These are phyloP conservation scores for Chrysanthemum seticuspe DNA, from an alignment of 129 eudicot genomes.

Conservation along the genomic window DNA sequence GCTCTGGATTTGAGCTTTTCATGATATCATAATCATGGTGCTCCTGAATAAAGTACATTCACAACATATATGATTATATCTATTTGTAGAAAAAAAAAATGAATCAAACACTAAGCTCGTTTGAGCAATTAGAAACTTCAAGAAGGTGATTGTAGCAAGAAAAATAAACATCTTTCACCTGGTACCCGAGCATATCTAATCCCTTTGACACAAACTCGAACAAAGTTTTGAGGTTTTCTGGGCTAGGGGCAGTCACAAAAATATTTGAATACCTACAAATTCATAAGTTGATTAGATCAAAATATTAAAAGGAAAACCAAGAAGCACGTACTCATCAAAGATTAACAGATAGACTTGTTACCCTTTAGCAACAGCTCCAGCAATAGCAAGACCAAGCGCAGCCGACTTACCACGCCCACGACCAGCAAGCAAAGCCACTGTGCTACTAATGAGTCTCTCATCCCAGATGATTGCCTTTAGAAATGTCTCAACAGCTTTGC, in stretches of 20 bases:
- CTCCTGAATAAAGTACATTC: slow-evolving; percentile 46
- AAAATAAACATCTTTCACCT: slow-evolving; percentile 45
- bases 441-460: slow-evolving; percentile 68
- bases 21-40: slow-evolving; percentile 82
- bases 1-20: slow-evolving; percentile 67
- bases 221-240: slow-evolving; percentile 78
- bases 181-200: slow-evolving; percentile 72
- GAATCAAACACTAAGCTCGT: background rate
- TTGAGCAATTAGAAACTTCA: background rate
- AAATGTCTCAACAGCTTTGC: slow-evolving; percentile 87
- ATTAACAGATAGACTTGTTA: slow-evolving; percentile 17
- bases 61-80: slow-evolving; percentile 3
- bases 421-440: slow-evolving; percentile 89
- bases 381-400: slow-evolving; percentile 87
- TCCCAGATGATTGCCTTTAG: slow-evolving; percentile 81
- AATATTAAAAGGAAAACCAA: background rate
- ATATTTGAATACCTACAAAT: slow-evolving; percentile 76
- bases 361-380: slow-evolving; percentile 97
- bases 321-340: background rate
- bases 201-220: slow-evolving; percentile 81
- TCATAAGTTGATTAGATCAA: slow-evolving; percentile 13
- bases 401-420: slow-evolving; percentile 99
- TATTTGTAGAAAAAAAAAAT: background rate
- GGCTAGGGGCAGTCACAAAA: slow-evolving; percentile 90
- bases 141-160: slow-evolving; percentile 1